phyloP scores from a whole-genome alignment of 1,139 yeast species.

The Yamadazyma diddensiae region DNA sequence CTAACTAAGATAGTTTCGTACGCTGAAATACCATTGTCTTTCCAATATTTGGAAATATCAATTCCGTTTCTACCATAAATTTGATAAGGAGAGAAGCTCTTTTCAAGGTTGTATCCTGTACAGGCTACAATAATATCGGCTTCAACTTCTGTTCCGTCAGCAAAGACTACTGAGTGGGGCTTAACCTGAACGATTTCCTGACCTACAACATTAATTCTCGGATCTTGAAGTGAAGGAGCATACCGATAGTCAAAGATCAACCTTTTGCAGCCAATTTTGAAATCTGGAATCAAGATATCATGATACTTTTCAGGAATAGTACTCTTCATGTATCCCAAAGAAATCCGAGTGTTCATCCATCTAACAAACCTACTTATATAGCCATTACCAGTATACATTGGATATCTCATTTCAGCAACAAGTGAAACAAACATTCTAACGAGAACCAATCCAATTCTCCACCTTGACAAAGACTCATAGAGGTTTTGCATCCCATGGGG shows the following conservation, averaged over 20 bases:
- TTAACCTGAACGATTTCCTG: conserved; percentile 26
- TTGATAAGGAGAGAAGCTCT: conserved; percentile 19
- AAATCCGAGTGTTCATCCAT: conserved; percentile 18
- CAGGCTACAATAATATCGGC: conserved; percentile 46
- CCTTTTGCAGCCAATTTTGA: conserved; percentile 44
- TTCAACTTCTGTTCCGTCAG: conserved; percentile 26
- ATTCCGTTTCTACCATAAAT: conserved; percentile 29
- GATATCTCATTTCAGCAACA: conserved; percentile 34
- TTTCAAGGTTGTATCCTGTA: conserved; percentile 35
- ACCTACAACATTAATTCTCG: conserved; percentile 26
- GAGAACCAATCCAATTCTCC: conserved; percentile 24
- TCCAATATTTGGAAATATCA: conserved; percentile 24
- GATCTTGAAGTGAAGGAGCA: conserved; percentile 32
- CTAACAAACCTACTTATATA: conserved; percentile 26
- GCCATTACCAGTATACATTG: conserved; percentile 34
- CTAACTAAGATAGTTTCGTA: conserved; percentile 34
- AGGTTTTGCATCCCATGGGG: conserved; percentile 21
- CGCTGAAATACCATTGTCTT: conserved; percentile 31
- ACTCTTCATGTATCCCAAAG: conserved; percentile 27
- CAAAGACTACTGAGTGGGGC: conserved; percentile 28
- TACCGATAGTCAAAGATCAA: conserved; percentile 39
- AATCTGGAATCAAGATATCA: conserved; percentile 34
- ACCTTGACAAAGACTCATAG: conserved; percentile 21
- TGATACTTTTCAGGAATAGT: conserved; percentile 34
- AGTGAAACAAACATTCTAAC: conserved; percentile 27